These are phyloP conservation scores for Lophiotrema nucula DNA, from an alignment of 495 filamentous ascomycete species.

Conservation along the genomic window DNA sequence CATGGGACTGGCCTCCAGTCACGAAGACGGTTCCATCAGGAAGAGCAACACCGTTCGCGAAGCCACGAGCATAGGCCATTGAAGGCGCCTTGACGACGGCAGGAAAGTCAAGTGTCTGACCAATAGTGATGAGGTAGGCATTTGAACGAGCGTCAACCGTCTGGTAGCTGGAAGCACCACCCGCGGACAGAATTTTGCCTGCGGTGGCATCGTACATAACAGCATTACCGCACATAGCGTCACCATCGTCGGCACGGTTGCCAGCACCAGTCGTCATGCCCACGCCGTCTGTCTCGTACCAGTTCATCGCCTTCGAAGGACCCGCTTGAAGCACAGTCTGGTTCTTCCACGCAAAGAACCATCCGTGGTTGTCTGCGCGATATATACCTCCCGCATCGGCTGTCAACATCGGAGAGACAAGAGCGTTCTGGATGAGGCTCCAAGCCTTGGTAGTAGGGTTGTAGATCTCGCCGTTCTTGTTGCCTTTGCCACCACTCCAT, in stretches of 20 bases:
- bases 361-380: constrained; percentile 56
- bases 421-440: constrained; percentile 42
- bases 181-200: constrained; percentile 56
- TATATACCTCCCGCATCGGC: constrained; percentile 48
- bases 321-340: constrained; percentile 58
- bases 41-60: constrained; percentile 56
- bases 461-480: constrained; percentile 61
- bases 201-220: constrained; percentile 58
- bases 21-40: constrained; percentile 59
- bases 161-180: constrained; percentile 51
- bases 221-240: constrained; percentile 55
- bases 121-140: constrained; percentile 53
- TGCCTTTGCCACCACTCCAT: constrained; percentile 49
- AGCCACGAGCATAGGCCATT: constrained; percentile 51
- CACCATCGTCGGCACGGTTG: constrained; percentile 39
- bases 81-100: constrained; percentile 39
- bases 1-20: constrained; percentile 52
- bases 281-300: constrained; percentile 49
- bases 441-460: constrained; percentile 43
- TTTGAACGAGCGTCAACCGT: constrained; percentile 42
- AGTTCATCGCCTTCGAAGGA: constrained; percentile 57
- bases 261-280: constrained; percentile 47
- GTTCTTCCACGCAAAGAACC: constrained; percentile 62
- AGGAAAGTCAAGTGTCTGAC: constrained; percentile 30
- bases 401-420: constrained; percentile 52